A percentile compares a stretch with the other conserved stretches of the same genome.
Evolutionary conservation across 78 protist species (phyloP).

Genomic region (Diacronema lutheri): DNA sequence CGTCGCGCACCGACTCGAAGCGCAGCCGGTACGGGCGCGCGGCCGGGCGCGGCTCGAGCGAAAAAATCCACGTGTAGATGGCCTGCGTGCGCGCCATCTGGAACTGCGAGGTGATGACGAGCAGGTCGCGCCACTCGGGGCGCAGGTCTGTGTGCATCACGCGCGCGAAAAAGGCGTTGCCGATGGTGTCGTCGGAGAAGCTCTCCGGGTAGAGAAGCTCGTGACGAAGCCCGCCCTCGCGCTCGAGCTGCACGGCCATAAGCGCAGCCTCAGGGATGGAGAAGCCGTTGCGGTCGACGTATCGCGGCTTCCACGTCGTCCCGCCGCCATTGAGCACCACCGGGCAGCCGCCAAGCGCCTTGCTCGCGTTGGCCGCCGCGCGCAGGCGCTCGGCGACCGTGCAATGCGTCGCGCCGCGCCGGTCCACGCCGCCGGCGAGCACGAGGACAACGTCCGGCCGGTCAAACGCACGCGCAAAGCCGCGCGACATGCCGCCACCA

Average conservation of each 20-base stretch:
- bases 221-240: background rate
- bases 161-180: constrained; percentile 41
- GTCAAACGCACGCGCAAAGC: too few species aligned
- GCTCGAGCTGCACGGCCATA: background rate
- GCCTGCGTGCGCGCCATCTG: constrained; percentile 32
- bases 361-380: background rate
- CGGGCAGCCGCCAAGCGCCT: background rate
- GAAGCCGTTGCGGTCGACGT: background rate
- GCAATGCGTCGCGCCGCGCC: background rate
- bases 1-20: background rate
- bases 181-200: constrained; percentile 36
- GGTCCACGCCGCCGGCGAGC: background rate
- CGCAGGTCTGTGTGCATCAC: constrained; percentile 6
- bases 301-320: constrained; percentile 4
- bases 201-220: background rate
- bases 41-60: background rate
- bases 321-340: background rate
- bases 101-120: constrained; percentile 11
- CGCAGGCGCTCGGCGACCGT: background rate
- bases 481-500: too few species aligned
- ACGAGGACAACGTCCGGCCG: background rate
- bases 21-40: background rate
- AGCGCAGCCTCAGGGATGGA: constrained; percentile 9
- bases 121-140: background rate
- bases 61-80: constrained; percentile 36